Evolutionary conservation across 169 alveolate species (phyloP), one percentile per base, ranked within the genome.

Genomic region (Eimeria tenella): DNA sequence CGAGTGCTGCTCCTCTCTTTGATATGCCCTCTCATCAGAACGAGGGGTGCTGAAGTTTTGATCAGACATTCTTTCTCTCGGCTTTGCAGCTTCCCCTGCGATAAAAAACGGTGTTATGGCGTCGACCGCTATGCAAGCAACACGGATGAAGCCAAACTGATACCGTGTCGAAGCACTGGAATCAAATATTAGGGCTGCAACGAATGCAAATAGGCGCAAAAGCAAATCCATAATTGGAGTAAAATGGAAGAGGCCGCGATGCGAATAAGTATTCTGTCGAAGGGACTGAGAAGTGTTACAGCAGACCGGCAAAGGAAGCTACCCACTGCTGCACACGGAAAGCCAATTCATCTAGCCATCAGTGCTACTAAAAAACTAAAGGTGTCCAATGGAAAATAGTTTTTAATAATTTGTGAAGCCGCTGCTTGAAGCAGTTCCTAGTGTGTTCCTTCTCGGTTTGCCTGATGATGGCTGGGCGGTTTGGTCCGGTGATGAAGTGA

Each of bases 71-170:
- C 11, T 13, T 1, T 11, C 56, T 21, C n/a, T 63, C 25, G 65
- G 31, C 4, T 53, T 52, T 25, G 73, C 58, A 42, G 90, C 90
- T 17, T 81, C 74, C 4, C 90, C 90, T 81, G 90, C 53, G 21
- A n/a, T 53, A 19, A 81, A 25, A 23, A 81, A 58, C 17, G 90
- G 90, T 6, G 56, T 2, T 0, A 81, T 23, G 11, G 42, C 70
- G 56, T 81, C 90, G 17, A 81, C 90, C 23, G 90, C 90, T 8
- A 81, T 81, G 73, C 70, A 81, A 42, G 90, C 90, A 25, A 21
- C 19, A 4, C 90, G 90, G 58, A 81, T 53, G 21, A 23, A 21
- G 42, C 90, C 42, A 23, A 56, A 81, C 11, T 81, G 90, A 19
- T 25, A 63, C 65, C 50, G 86, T 25, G 74, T 81, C 23, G 90